Conservation (phyloP, 1,284 basidiomycete genomes). For the Neonothopanus nambi region DNA sequence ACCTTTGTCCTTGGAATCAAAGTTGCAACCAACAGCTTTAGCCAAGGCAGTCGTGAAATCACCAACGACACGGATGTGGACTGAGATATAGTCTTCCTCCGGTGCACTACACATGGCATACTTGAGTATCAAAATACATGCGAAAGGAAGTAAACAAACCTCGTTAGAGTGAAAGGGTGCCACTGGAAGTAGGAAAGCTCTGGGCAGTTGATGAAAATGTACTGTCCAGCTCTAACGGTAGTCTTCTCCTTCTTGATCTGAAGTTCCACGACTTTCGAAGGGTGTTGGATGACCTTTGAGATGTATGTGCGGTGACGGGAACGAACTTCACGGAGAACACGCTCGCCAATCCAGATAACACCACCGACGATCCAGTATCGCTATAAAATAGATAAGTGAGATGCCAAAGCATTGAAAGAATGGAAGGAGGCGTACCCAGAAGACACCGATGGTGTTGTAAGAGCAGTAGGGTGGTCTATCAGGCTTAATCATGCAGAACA, state of each 20-base stretch:
- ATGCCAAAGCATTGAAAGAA: slow-evolving; percentile 11
- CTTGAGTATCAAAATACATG: not conserved
- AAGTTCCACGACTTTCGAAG: slow-evolving; percentile 85
- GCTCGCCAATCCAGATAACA: slow-evolving; percentile 80
- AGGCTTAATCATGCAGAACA: slow-evolving; percentile 93
- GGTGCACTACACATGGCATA: slow-evolving; percentile 56
- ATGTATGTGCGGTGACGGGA: slow-evolving; percentile 87
- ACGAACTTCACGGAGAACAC: slow-evolving; percentile 84
- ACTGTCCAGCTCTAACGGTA: slow-evolving; percentile 78
- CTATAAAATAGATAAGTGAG: slow-evolving; percentile 34
- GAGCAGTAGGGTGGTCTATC: slow-evolving; percentile 86
- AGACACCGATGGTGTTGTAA: slow-evolving; percentile 81
- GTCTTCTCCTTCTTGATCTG: slow-evolving; percentile 94
- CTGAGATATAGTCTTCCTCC: slow-evolving; percentile 88
- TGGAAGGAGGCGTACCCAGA: slow-evolving; percentile 71
- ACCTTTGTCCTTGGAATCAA: slow-evolving; percentile 53
- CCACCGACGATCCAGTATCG: slow-evolving; percentile 90
- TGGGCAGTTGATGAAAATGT: slow-evolving; percentile 86
- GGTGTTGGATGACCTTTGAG: slow-evolving; percentile 91
- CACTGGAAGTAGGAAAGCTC: slow-evolving; percentile 92
- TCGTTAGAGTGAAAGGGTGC: slow-evolving; percentile 92
- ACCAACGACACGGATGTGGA: slow-evolving; percentile 88
- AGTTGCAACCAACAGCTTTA: slow-evolving; percentile 79
- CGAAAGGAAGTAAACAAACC: slow-evolving; percentile 34
- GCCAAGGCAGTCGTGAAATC: slow-evolving; percentile 84